A percentile compares a stretch with the other conserved stretches of the same genome.
Conservation (phyloP, 768 basidiomycete genomes). For the Termitomyces sp. region DNA sequence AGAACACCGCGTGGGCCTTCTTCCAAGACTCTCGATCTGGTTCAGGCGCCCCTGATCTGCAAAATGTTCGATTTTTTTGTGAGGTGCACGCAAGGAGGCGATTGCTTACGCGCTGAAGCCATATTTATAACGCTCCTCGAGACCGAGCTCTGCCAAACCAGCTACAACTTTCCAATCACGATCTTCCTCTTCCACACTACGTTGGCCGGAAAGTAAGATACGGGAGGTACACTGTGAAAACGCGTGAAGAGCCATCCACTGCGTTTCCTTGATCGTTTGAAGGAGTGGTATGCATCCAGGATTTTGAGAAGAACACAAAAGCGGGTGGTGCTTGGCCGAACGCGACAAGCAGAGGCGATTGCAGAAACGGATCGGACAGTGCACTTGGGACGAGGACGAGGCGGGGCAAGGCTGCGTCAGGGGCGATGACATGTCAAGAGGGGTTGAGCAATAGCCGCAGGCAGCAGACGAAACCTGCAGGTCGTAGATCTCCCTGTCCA, state of each 20-base stretch:
- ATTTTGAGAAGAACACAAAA: slow-evolving; percentile 74
- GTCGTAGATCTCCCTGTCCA: slow-evolving; percentile 70
- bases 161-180: slow-evolving; percentile 52
- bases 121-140: slow-evolving; percentile 62
- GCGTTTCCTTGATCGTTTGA: slow-evolving; percentile 47
- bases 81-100: neutral
- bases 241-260: slow-evolving; percentile 78
- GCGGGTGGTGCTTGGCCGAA: slow-evolving; percentile 56
- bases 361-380: slow-evolving; percentile 71
- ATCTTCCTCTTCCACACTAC: slow-evolving; percentile 34
- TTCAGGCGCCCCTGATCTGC: slow-evolving; percentile 27
- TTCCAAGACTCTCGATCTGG: slow-evolving; percentile 68
- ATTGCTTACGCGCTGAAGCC: slow-evolving; percentile 39
- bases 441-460: slow-evolving; percentile 73
- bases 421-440: slow-evolving; percentile 38
- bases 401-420: slow-evolving; percentile 50
- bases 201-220: slow-evolving; percentile 49
- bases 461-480: slow-evolving; percentile 53
- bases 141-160: slow-evolving; percentile 67
- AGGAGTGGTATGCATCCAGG: slow-evolving; percentile 60
- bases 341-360: slow-evolving; percentile 71
- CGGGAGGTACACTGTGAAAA: slow-evolving; percentile 61
- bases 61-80: neutral
- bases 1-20: slow-evolving; percentile 51
- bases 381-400: slow-evolving; percentile 26